These are phyloP conservation scores for Trametes punicea DNA, from an alignment of 768 basidiomycete species.

Conservation along the genomic window DNA sequence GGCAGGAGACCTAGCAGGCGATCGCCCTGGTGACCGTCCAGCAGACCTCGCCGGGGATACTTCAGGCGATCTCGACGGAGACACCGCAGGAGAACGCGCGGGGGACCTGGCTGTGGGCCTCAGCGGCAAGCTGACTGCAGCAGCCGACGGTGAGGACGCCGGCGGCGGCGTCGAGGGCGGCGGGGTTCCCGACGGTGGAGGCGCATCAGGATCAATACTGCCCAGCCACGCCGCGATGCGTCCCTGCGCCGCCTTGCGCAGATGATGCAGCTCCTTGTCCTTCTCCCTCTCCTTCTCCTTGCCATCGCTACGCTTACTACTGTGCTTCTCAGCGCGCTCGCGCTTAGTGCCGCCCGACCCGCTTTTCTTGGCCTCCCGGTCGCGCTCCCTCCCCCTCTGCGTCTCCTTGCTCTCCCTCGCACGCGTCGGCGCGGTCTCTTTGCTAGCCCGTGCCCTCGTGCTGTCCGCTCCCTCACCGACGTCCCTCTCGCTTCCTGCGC, in stretches of 20 bases:
- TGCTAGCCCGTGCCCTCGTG: constrained; percentile 4
- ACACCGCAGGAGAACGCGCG: background rate
- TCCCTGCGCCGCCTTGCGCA: constrained; percentile 55
- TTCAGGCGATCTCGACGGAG: background rate
- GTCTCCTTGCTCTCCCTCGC: constrained; percentile 7
- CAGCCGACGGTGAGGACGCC: background rate
- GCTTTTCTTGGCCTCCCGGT: constrained; percentile 13
- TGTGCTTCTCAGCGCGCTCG: constrained; percentile 26
- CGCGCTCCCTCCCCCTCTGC: constrained; percentile 1
- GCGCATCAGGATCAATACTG: constrained; percentile 54
- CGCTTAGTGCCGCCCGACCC: constrained; percentile 3
- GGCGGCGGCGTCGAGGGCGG: constrained; percentile 16
- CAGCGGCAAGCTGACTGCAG: background rate
- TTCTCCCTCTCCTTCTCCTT: constrained; percentile 35
- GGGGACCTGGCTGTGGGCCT: background rate
- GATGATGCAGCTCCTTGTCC: constrained; percentile 36
- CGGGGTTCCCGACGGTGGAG: constrained; percentile 40
- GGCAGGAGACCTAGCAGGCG: background rate
- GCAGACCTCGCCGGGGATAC: background rate
- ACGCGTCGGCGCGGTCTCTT: constrained; percentile 2
- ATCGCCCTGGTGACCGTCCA: background rate
- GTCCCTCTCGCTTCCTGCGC: constrained; percentile 12
- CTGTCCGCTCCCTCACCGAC: background rate
- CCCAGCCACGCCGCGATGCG: constrained; percentile 80
- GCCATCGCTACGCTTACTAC: constrained; percentile 23